Percentiles rank a stretch among this genome's conserved stretches.
Conservation (phyloP, 805 yeast species). For the Saccharomycopsis olivae region DNA sequence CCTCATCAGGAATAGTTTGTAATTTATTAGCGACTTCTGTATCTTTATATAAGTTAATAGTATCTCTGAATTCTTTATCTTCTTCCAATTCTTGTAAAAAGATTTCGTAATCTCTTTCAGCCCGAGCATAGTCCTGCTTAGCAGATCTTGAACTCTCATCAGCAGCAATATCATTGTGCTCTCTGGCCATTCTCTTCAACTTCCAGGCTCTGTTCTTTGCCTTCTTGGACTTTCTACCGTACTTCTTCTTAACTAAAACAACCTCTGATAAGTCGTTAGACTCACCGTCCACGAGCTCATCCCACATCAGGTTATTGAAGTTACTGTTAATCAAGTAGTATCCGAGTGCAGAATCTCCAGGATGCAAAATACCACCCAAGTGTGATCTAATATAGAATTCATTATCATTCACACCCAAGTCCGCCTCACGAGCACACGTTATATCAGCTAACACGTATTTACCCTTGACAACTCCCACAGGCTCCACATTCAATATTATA, state of each 20-base stretch:
- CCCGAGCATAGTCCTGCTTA: constrained; percentile 81
- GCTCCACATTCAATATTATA: constrained; percentile 87
- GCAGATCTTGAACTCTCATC: constrained; percentile 55
- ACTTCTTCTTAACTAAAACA: constrained; percentile 77
- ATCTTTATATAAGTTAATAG: constrained; percentile 80
- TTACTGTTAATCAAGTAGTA: constrained; percentile 79
- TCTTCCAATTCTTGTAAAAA: constrained; percentile 97
- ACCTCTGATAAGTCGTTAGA: constrained; percentile 70
- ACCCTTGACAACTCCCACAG: constrained; percentile 71
- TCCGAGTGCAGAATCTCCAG: constrained; percentile 94
- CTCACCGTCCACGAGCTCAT: constrained; percentile 41
- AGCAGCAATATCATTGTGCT: constrained; percentile 79
- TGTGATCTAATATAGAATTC: constrained; percentile 83
- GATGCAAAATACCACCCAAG: constrained; percentile 87
- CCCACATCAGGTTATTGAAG: constrained; percentile 82
- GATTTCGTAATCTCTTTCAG: constrained; percentile 88
- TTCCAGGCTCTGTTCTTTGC: constrained; percentile 79
- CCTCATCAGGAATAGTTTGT: constrained; percentile 24
- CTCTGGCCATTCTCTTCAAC: constrained; percentile 95
- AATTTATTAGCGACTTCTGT: constrained; percentile 22
- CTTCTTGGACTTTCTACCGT: constrained; percentile 68
- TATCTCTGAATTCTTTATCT: constrained; percentile 87
- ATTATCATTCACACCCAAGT: constrained; percentile 76
- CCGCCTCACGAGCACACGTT: constrained; percentile 81
- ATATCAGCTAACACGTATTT: constrained; percentile 80